Evolutionary conservation across 257 asterid genomes (phyloP), one percentile per base, ranked within the genome.

Genomic region (Solanum etuberosum): DNA sequence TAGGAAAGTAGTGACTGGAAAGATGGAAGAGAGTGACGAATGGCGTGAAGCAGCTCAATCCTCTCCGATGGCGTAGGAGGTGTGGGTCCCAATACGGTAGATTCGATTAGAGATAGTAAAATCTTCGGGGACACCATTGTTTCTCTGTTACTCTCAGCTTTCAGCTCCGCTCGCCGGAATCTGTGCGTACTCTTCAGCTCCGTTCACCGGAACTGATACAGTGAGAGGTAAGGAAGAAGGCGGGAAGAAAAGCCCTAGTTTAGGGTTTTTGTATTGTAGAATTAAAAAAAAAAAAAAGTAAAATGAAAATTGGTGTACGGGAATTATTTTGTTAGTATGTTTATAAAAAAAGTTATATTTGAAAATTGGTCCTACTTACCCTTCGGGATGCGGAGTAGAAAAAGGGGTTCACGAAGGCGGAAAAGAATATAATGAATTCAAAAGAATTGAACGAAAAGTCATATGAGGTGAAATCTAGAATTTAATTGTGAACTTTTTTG

Each of bases 51-150:
- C 89, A 97, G 96, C 88, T 95, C 96, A 48, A 97, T 90, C 88
- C 98, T 92, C 91, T 95, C 95, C 38, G 97, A 89, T 78, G 99
- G 94, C 65, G 98, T 81, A 88, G 98, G 95, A 78, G 97, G 92
- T n/a, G 91, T 89, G 73, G 92, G 92, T 6, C 92, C 92, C 83
- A 95, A 91, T 70, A 95, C 87, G 13, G 96, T 83, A 25, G 98
- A 92, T 89, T 94, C 98, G 71, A 94, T 88, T 10, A 93, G 89
- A 71, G 97, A 87, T 37, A 94, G 82, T 20, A 96, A 92, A 82
- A 90, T 94, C 94, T 94, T 95, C 27, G 96, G 90, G 5, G 98
- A 89, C 54, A 94, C 98, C 98, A 95, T 95, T 86, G 88, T 54
- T 51, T 37, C 32, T 76, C 83, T 85, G 87, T 46, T 51, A 38